Evolutionary conservation across 1,284 basidiomycete genomes (phyloP).

Genomic region (Austroboletus niveus): DNA sequence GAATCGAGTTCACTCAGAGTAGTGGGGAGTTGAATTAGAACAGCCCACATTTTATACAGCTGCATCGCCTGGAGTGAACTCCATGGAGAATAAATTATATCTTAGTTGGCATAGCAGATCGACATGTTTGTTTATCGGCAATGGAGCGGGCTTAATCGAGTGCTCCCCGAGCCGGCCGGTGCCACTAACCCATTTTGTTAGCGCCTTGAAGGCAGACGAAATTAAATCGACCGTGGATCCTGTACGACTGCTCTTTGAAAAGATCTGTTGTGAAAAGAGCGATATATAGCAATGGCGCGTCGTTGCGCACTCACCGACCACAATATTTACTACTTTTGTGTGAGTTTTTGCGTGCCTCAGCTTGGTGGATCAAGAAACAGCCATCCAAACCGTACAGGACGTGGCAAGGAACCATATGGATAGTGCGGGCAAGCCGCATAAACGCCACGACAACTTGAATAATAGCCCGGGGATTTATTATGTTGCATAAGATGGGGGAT

Average conservation of each 20-base stretch:
- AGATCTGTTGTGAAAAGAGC: not conserved
- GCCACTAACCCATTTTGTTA: not conserved
- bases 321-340: not conserved
- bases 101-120: not conserved
- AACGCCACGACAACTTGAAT: slow-evolving; percentile 16
- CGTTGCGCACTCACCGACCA: not conserved
- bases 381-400: not conserved
- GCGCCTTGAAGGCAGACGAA: slow-evolving; percentile 7
- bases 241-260: not conserved
- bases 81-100: not conserved
- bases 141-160: slow-evolving; percentile 20
- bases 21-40: not conserved
- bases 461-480: not conserved
- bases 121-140: slow-evolving; percentile 11
- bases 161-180: not conserved
- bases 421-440: slow-evolving; percentile 15
- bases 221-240: slow-evolving; percentile 1
- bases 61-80: not conserved
- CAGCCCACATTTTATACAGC: slow-evolving; percentile 21
- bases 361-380: not conserved
- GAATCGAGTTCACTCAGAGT: not conserved
- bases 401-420: not conserved
- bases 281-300: not conserved
- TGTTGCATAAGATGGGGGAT: too few species aligned
- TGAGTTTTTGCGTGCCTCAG: not conserved